Conservation (phyloP, 805 yeast species). For the Candida peoriensis region DNA sequence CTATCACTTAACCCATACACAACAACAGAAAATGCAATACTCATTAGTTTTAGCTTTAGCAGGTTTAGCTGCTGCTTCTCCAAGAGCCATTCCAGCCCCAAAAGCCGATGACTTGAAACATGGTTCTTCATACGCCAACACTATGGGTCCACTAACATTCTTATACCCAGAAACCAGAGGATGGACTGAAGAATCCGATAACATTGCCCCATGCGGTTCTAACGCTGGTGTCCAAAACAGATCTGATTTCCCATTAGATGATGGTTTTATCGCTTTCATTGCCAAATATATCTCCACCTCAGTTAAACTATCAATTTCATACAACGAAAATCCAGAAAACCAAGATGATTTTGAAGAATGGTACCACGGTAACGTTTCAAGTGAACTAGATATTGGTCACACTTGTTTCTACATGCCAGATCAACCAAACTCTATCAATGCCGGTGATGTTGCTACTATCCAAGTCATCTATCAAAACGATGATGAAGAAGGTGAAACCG, state of each 20-base stretch:
- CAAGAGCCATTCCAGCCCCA: constrained; percentile 19
- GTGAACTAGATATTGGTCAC: constrained; percentile 39
- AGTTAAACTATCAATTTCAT: constrained; percentile 36
- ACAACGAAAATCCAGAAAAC: constrained; percentile 33
- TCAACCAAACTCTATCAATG: constrained; percentile 29
- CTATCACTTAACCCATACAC: no score
- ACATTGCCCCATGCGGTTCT: constrained; percentile 43
- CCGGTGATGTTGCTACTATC: constrained; percentile 40
- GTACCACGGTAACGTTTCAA: constrained; percentile 34
- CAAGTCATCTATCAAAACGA: constrained; percentile 38
- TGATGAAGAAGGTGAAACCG: constrained; percentile 20
- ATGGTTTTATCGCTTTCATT: constrained; percentile 41
- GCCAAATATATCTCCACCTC: constrained; percentile 37
- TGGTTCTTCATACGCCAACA: constrained; percentile 21
- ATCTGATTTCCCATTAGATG: constrained; percentile 40
- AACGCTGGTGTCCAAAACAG: constrained; percentile 32
- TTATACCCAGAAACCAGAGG: constrained; percentile 39
- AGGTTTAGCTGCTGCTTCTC: constrained; percentile 16
- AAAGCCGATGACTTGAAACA: constrained; percentile 18
- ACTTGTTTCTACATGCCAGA: constrained; percentile 43
- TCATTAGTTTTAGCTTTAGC: constrained; percentile 13
- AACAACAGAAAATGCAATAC: constrained; percentile 8
- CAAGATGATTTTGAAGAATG: constrained; percentile 36
- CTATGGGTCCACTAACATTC: constrained; percentile 27
- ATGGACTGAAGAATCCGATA: constrained; percentile 42